Percentiles rank a stretch among this genome's conserved stretches.
These are phyloP conservation scores for Hypoxylon subgilvum DNA, from an alignment of 495 filamentous ascomycete genomes.

Conservation along the genomic window DNA sequence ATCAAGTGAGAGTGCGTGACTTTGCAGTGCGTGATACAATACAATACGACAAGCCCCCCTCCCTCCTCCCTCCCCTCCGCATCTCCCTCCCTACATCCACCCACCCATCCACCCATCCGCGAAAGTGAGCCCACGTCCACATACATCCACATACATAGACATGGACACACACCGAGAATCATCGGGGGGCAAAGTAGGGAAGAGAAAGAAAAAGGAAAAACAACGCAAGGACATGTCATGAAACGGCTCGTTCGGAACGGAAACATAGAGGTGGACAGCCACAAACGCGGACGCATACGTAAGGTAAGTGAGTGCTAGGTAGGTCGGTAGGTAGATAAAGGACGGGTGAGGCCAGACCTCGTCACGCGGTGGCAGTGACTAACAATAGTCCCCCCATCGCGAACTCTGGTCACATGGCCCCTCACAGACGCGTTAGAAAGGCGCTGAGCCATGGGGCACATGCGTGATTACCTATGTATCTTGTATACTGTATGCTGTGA, in stretches of 20 bases:
- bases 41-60: neutral
- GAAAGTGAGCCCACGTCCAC: neutral
- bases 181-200: no score
- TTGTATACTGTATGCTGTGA: no score
- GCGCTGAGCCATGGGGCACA: conserved; percentile 19
- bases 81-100: neutral
- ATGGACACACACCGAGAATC: no score
- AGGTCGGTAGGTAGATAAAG: neutral
- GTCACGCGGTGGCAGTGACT: conserved; percentile 32
- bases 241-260: no score
- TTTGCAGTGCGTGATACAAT: no score
- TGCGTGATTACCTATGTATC: conserved; percentile 1
- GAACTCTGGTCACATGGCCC: conserved; percentile 34
- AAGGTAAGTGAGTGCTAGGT: neutral
- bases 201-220: no score
- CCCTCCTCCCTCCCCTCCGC: conserved; percentile 2
- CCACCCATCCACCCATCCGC: neutral
- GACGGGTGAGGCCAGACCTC: neutral
- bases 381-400: conserved; percentile 26
- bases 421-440: conserved; percentile 29
- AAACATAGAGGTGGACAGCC: no score
- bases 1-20: conserved; percentile 13
- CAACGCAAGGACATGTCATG: no score
- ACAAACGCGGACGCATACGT: no score
- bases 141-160: neutral